Evolutionary conservation across 345 rosid species (phyloP), one percentile per base, ranked within the genome.

Genomic region (Gossypium arboreum): DNA sequence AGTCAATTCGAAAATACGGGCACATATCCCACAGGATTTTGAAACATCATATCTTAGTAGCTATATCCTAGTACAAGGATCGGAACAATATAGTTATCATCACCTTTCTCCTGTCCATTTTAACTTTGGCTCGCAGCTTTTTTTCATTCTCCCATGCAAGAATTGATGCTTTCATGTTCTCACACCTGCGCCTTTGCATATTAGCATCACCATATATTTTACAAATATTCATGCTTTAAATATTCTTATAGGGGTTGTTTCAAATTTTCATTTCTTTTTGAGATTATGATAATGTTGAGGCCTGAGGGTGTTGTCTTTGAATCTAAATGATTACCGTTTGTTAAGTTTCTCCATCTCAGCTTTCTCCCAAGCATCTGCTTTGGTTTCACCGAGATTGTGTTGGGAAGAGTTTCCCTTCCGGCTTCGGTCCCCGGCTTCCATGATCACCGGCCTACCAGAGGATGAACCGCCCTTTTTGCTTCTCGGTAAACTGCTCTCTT

Each of bases 331-430:
- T 52, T 34, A 88, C 98, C 91, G 63, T 82, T 78, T 76, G 75
- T 77, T 83, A 9, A 84, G 84, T 85, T 82, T 88, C 60, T 84
- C 76, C 29, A 87, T 79, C 60, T 83, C 85, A 72, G 83, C 75
- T 73, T 59, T 85, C 85, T 94, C 92, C 97, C 98, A 89, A 27
- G 96, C 77, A 76, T 88, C 90, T 63, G 79, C 83, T 83, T 82
- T 84, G 24, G 79, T 75, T 77, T 78, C 81, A 12, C 3, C 72
- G 52, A 75, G 77, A 52, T 72, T 74, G 12, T 58, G 80, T 68
- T 74, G 74, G 66, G 69, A 15, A 45, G 58, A 60, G 69, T 45
- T 58, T 27, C 76, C 80, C 47, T 47, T 79, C 68, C 41, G 74
- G 64, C 48, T 79, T 56, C 25, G 80, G 15, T 68, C 78, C 45